Percentiles rank a stretch among this genome's conserved stretches.
Conservation (phyloP, 1,284 basidiomycete genomes). For the Phellinidium pouzarii region DNA sequence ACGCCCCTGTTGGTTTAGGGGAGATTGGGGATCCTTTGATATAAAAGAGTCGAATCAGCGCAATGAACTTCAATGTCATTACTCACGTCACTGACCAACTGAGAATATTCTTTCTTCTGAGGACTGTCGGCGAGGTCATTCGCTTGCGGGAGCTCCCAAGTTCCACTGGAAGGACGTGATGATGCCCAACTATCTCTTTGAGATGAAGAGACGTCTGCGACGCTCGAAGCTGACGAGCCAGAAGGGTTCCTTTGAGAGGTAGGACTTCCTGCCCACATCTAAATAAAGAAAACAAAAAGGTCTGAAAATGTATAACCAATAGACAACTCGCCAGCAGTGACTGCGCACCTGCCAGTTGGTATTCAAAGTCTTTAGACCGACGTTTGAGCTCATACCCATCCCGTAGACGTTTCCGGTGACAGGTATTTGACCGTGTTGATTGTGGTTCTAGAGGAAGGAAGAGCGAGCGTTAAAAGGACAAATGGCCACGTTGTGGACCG, state of each 20-base stretch:
- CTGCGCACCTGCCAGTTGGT: constrained; percentile 64
- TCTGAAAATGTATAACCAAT: neutral
- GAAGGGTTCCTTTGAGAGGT: constrained; percentile 55
- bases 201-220: constrained; percentile 40
- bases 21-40: constrained; percentile 26
- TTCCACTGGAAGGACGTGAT: constrained; percentile 44
- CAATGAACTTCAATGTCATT: neutral
- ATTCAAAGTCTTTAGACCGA: constrained; percentile 46
- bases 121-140: constrained; percentile 40
- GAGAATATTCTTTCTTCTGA: constrained; percentile 42
- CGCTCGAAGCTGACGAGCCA: constrained; percentile 50
- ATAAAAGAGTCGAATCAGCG: constrained; percentile 18
- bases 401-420: constrained; percentile 40
- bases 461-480: constrained; percentile 11
- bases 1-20: constrained; percentile 34
- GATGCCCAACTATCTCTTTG: constrained; percentile 51
- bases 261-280: constrained; percentile 57
- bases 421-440: constrained; percentile 23
- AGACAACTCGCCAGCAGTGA: constrained; percentile 11
- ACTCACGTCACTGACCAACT: constrained; percentile 33
- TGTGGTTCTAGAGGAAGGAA: constrained; percentile 6
- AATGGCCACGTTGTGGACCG: constrained; percentile 12
- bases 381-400: constrained; percentile 42
- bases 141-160: constrained; percentile 43
- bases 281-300: neutral